Percentiles rank a stretch among this genome's conserved stretches.
Evolutionary conservation across 768 basidiomycete genomes (phyloP).

Genomic region (Suillus brevipes): DNA sequence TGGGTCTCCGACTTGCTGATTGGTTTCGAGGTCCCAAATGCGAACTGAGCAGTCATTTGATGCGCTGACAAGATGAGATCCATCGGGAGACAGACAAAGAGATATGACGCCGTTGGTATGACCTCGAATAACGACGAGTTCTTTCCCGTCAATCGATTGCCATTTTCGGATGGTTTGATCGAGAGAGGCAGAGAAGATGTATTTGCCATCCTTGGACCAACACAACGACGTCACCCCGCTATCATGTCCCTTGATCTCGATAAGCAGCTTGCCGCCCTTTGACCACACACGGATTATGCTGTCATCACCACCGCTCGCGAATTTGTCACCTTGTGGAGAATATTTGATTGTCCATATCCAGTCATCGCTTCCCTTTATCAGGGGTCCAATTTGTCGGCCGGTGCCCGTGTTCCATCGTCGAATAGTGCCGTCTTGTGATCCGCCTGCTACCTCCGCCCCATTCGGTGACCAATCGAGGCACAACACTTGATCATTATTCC

Average conservation of each 20-base stretch:
- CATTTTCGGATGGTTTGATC: neutral
- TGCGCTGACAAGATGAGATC: neutral
- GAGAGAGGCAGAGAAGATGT: neutral
- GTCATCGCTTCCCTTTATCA: neutral
- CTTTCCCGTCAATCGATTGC: neutral
- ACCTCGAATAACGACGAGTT: neutral
- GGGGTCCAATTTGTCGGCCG: neutral
- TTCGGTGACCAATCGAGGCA: constrained; percentile 14
- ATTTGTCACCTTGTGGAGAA: neutral
- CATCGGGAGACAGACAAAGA: neutral
- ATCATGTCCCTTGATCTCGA: neutral
- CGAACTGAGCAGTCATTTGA: neutral
- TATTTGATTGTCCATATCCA: neutral
- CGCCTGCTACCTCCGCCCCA: constrained; percentile 11
- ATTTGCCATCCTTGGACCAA: neutral
- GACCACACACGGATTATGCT: neutral
- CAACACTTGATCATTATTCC: neutral
- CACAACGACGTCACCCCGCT: neutral
- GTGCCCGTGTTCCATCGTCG: constrained; percentile 15
- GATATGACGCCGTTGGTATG: neutral
- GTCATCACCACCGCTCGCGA: neutral
- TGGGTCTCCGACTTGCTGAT: constrained; percentile 28
- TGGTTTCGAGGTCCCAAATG: constrained; percentile 1
- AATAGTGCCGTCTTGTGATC: constrained; percentile 11
- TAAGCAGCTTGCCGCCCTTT: neutral